Conservation (phyloP, 768 basidiomycete genomes). For the Lentinula raphanica region DNA sequence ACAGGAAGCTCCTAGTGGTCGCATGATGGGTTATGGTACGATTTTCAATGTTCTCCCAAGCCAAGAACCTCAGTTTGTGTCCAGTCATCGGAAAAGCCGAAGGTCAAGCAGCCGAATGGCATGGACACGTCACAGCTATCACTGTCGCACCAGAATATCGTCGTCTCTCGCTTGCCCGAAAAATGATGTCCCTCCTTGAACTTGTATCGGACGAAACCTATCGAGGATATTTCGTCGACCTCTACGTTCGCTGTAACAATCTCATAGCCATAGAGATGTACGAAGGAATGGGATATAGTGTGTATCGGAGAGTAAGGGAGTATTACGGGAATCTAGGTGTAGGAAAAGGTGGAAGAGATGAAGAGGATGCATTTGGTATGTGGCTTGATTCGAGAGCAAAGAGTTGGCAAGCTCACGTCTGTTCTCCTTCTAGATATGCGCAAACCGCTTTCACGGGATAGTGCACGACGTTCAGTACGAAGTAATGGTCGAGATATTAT, state of each 20-base stretch:
- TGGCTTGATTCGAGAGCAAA: constrained; percentile 11
- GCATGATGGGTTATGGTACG: constrained; percentile 92
- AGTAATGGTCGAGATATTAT: constrained; percentile 70
- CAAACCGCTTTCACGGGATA: constrained; percentile 65
- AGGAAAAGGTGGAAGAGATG: constrained; percentile 73
- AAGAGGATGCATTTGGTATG: constrained; percentile 90
- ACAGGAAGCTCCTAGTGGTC: constrained; percentile 74
- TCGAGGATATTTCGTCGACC: constrained; percentile 87
- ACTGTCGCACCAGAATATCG: constrained; percentile 94
- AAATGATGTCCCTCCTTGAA: constrained; percentile 85
- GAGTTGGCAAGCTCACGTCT: background rate
- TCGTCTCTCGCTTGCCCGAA: constrained; percentile 77
- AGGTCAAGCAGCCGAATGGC: constrained; percentile 70
- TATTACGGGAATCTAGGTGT: constrained; percentile 79
- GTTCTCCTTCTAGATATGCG: constrained; percentile 56
- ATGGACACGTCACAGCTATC: constrained; percentile 92
- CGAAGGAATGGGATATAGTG: constrained; percentile 88
- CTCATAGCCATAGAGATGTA: constrained; percentile 85
- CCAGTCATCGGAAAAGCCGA: constrained; percentile 94
- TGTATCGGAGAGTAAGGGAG: constrained; percentile 84
- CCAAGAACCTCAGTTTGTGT: background rate
- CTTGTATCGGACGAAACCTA: constrained; percentile 76
- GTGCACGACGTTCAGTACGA: constrained; percentile 57
- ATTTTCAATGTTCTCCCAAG: constrained; percentile 2
- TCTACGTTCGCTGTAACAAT: constrained; percentile 91